Evolutionary conservation across 495 filamentous ascomycete species (phyloP), one percentile per base, ranked within the genome.

Genomic region (Hyphodiscus hymeniophilus): DNA sequence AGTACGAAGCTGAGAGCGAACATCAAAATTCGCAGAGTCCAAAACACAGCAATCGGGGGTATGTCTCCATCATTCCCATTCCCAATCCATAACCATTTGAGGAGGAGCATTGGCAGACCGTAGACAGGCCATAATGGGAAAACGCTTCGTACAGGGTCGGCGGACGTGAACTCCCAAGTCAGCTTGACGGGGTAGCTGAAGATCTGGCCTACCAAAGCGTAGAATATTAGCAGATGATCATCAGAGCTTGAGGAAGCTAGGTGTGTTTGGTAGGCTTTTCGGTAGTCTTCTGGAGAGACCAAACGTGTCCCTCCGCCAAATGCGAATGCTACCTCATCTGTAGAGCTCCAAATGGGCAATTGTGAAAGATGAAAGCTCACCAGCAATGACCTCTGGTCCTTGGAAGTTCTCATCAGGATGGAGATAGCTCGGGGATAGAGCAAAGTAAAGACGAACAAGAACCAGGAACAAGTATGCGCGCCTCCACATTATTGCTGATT

Each of bases 331-430:
- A n/a, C n/a, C n/a, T n/a, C n/a, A n/a, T n/a, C n/a, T n/a, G n/a
- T n/a, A n/a, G n/a, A n/a, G n/a, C n/a, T n/a, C n/a, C n/a, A n/a
- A n/a, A n/a, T n/a, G n/a, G n/a, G n/a, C n/a, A n/a, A n/a, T n/a
- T n/a, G n/a, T n/a, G n/a, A n/a, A n/a, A n/a, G n/a, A n/a, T n/a
- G n/a, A n/a, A n/a, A 47, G 16, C 85, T 62, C 81, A 95, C 91
- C 89, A 50, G 90, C 89, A 58, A 95, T 91, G 44, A 97, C 84
- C 70, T 98, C 92, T 8, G 91, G 92, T 16, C 92, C 92, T 61
- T 98, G 92, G 61, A 98, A 98, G 66, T 96, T 88, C 72, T 98
- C 92, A 67, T 98, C 92, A 2, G 92, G 92, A 65, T 98, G 92
- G 24, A 98, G 78, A 65, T 98, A 98, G 70, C 91, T 96, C 38